Base-by-base conservation (phyloP, 768 basidiomycete genomes). In the Vishniacozyma victoriae region DNA sequence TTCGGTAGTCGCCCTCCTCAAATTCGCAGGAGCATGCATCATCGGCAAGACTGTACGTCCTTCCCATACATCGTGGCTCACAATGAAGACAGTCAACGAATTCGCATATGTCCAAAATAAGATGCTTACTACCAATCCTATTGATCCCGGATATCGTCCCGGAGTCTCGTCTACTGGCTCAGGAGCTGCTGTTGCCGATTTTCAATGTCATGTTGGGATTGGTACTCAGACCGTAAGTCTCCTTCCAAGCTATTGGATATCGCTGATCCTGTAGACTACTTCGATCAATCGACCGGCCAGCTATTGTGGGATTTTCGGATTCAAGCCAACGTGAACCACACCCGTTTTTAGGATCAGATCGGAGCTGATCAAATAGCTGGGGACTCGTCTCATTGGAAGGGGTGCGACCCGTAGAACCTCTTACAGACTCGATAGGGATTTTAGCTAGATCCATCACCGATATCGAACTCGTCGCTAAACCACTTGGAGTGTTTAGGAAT, bases 81-180 rank as follows among this genome's bases (percentile, higher is more conserved):
- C n/a, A n/a, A n/a, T n/a, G n/a, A n/a, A n/a, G n/a, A n/a, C n/a
- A n/a, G n/a, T n/a, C n/a, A n/a, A n/a, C n/a, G n/a, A n/a, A n/a
- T n/a, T n/a, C n/a, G n/a, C n/a, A n/a, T n/a, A n/a, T n/a, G n/a
- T n/a, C n/a, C n/a, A n/a, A n/a, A n/a, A n/a, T n/a, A n/a, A n/a
- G n/a, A n/a, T n/a, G n/a, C n/a, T n/a, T n/a, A 46, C 66, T n/a
- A 18, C 44, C 7, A 70, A 68, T 44, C 53, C 71, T 3, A 60
- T 59, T 44, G 64, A 72, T 48, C 37, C 54, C 1, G 42, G 23
- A 13, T 54, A 63, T 3, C 67, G 68, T 0, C 68, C 71, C 9
- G 71, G 71, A 2, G 71, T 70, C 1, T 63, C 60, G 4, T 69
- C 66, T 1, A 64, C 68, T 5, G 71, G 71, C 1, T 68, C 66